Percentiles rank a stretch among this genome's conserved stretches.
Conservation (phyloP, 2,329 filamentous ascomycete genomes). For the Diplodia intermedia region DNA sequence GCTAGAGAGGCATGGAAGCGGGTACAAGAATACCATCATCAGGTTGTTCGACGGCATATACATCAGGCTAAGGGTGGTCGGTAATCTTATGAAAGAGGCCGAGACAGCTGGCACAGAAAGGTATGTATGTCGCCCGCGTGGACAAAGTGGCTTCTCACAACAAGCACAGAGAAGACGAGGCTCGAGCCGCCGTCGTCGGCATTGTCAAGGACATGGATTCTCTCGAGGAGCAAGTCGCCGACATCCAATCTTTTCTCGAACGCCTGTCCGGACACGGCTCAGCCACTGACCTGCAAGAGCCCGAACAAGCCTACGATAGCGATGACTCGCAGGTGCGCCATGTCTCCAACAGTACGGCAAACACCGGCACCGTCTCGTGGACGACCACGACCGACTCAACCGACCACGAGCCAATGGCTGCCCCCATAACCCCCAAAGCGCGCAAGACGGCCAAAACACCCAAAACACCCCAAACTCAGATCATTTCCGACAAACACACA, state of each 20-base stretch:
- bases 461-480: neutral
- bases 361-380: neutral
- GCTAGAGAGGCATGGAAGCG: neutral
- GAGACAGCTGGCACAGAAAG: neutral
- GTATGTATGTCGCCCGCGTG: neutral
- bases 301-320: neutral
- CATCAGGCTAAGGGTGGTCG: slow-evolving; percentile 3
- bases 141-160: neutral
- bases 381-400: neutral
- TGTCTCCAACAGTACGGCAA: slow-evolving; percentile 3
- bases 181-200: neutral
- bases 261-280: neutral
- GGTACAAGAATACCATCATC: neutral
- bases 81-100: slow-evolving; percentile 3
- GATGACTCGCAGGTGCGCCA: neutral
- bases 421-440: neutral
- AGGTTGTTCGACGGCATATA: slow-evolving; percentile 8
- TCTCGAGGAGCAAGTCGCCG: neutral
- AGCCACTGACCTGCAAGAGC: neutral
- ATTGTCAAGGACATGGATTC: slow-evolving; percentile 1
- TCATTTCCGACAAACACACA: neutral
- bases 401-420: too few species aligned
- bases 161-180: neutral
- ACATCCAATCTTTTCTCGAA: slow-evolving; percentile 1
- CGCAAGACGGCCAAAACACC: neutral